Evolutionary conservation across 345 rosid genomes (phyloP).

Genomic region (Theobroma cacao): DNA sequence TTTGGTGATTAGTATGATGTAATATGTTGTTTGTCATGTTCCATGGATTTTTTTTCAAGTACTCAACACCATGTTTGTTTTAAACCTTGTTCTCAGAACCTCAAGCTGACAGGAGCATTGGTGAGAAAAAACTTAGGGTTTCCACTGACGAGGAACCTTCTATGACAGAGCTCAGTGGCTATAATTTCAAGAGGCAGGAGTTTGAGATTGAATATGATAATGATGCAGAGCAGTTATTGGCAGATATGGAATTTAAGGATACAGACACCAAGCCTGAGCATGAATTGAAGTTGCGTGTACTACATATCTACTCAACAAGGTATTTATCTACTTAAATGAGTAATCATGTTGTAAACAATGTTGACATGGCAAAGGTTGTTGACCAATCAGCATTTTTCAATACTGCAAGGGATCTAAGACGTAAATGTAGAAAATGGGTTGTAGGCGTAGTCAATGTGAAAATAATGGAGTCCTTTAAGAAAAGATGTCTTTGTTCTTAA

Average conservation of each 20-base stretch:
- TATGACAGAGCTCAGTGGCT: constrained; percentile 76
- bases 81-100: constrained; percentile 41
- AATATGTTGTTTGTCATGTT: not conserved
- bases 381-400: not conserved
- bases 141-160: constrained; percentile 72
- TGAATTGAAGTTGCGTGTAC: constrained; percentile 74
- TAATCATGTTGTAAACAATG: not conserved
- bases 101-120: constrained; percentile 77
- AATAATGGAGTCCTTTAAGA: not conserved
- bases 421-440: not conserved
- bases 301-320: constrained; percentile 83
- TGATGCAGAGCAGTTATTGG: constrained; percentile 89
- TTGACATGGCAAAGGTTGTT: constrained; percentile 6
- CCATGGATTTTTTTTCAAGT: not conserved
- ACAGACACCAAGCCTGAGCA: constrained; percentile 72
- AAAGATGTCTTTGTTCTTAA: not conserved
- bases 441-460: not conserved
- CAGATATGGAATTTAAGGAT: constrained; percentile 93
- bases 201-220: constrained; percentile 95
- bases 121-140: constrained; percentile 80
- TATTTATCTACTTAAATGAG: constrained; percentile 19
- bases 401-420: not conserved
- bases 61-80: not conserved
- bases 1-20: not conserved
- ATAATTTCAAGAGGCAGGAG: constrained; percentile 87